Evolutionary conservation across 2,329 filamentous ascomycete genomes (phyloP).

Genomic region (Xylariaceae sp.): DNA sequence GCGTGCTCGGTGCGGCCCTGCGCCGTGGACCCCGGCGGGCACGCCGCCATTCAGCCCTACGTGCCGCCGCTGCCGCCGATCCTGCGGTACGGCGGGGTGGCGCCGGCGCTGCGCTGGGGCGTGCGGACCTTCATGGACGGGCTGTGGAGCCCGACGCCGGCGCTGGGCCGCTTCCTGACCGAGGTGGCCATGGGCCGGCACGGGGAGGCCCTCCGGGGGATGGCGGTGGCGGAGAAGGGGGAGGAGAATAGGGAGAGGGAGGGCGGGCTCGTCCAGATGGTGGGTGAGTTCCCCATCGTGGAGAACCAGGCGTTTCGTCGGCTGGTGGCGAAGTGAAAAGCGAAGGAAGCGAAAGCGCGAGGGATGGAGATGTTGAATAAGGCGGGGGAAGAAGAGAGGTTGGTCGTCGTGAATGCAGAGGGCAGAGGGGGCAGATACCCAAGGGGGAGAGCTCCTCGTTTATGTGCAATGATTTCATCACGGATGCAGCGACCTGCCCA

Average conservation of each 20-base stretch:
- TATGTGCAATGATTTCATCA: no score
- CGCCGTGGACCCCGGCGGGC: constrained; percentile 44
- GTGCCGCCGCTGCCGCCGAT: constrained; percentile 25
- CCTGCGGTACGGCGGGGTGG: constrained; percentile 5
- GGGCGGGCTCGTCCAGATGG: constrained; percentile 20
- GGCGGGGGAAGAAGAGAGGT: no score
- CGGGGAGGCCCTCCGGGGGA: no score
- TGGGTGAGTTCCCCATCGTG: constrained; percentile 23
- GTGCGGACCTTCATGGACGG: constrained; percentile 13
- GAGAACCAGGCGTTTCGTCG: constrained; percentile 24
- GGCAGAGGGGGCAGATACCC: no score
- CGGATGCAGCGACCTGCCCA: no score
- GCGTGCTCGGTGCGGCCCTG: constrained; percentile 52
- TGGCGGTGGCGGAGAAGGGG: no score
- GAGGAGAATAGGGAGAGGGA: no score
- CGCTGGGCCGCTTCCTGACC: constrained; percentile 35
- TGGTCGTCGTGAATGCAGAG: no score
- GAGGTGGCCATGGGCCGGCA: constrained; percentile 41
- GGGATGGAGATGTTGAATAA: no score
- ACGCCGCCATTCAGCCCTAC: constrained; percentile 35
- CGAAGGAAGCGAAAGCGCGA: no score
- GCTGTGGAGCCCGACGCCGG: constrained; percentile 33
- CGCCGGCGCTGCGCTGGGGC: constrained; percentile 17
- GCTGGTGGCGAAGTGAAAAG: no score
- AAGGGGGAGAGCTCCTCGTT: no score